Evolutionary conservation across 2,329 filamentous ascomycete genomes (phyloP), one percentile per base, ranked within the genome.

Genomic region (Rutstroemia sp.): DNA sequence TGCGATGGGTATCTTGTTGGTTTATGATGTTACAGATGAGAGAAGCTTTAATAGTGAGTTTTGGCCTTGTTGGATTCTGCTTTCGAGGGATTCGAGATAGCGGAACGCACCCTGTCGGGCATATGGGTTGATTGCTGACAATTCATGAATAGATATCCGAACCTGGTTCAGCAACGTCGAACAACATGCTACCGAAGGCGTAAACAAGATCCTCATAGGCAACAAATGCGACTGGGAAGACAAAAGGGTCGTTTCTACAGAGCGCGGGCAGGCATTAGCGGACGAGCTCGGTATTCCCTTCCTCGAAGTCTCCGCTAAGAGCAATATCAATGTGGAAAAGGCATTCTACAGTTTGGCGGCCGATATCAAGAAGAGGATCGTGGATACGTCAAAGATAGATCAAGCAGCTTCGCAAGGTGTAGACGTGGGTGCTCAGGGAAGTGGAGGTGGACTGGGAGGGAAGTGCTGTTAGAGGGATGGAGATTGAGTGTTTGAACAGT

Each of bases 161-260:
- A 97, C 94, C 65, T 99, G 94, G 94, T 99, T 99, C 77, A 92
- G 92, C 71, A 97, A 99, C 79, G 97, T 99, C 69, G 94, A 99
- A 79, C 89, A 95, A 72, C 97, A 99, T 76, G 94, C 94, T 58
- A 96, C 90, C 68, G 94, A 97, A 77, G 94, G 94, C 69, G 94
- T 99, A 71, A 96, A 97, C 84, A 99, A 97, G 81, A 97, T 99
- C 71, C 83, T 99, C 64, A 96, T 99, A 66, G 94, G 94, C 72
- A 99, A 99, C 82, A 99, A 99, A 78, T 99, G 94, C 77, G 94
- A 99, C 75, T 97, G 94, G 94, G 94, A 97, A 75, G 94, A 99
- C 77, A 97, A 97, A 81, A 87, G 94, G 65, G 91, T 89, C 55
- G 88, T 99, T 44, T 91, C 90, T 50, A 95, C 88, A 59, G 92